Conservation (phyloP, 2,329 filamentous ascomycete species). For the Waltergamsia citrina region DNA sequence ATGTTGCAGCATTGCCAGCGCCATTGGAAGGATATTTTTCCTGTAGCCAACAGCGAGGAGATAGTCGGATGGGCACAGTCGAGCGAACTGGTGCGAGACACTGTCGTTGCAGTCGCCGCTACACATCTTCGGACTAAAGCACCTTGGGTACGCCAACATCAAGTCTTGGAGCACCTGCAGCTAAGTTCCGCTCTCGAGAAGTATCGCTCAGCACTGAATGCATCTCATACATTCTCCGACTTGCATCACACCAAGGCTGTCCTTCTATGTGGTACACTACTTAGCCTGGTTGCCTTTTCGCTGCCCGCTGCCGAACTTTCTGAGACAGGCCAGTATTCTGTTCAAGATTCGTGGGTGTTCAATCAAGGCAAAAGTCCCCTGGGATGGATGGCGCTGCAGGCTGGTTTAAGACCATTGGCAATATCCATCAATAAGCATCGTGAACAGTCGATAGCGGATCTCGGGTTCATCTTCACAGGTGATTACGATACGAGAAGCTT, state of each 20-base stretch:
- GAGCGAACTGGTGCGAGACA: not conserved
- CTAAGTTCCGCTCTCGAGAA: not conserved
- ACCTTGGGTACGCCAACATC: not conserved
- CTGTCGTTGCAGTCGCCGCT: not conserved
- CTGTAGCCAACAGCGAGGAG: not conserved
- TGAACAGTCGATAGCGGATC: too few species aligned
- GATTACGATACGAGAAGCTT: too few species aligned
- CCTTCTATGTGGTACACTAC: not conserved
- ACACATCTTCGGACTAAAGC: not conserved
- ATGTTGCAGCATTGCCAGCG: not conserved
- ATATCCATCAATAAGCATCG: too few species aligned
- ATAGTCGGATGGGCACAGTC: not conserved
- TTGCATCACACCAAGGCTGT: not conserved
- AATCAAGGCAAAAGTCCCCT: not conserved
- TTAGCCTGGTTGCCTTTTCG: not conserved
- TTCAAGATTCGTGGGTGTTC: not conserved
- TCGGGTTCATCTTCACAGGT: too few species aligned
- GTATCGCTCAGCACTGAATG: not conserved
- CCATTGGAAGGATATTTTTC: not conserved
- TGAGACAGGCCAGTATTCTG: too few species aligned
- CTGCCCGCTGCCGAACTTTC: not conserved
- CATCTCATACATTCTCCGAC: not conserved
- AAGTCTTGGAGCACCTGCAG: not conserved
- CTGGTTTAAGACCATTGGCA: not conserved
- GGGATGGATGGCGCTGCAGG: not conserved